Percentiles rank a stretch among this genome's conserved stretches.
These are phyloP conservation scores for Graphilbum fragrans DNA, from an alignment of 2,329 filamentous ascomycete species.

Conservation along the genomic window DNA sequence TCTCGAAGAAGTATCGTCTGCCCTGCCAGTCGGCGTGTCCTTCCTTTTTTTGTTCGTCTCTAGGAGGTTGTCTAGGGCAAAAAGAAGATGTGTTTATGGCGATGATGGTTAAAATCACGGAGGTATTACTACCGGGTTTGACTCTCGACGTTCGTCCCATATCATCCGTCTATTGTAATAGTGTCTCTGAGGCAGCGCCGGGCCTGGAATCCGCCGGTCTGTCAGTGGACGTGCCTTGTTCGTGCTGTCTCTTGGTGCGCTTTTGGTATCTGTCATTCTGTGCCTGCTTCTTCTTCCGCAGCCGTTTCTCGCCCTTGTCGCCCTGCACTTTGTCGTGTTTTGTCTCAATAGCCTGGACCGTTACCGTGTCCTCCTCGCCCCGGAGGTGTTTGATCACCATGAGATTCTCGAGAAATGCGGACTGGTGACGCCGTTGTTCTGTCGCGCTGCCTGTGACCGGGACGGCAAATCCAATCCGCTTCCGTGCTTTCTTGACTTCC, in stretches of 20 bases:
- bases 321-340: constrained; percentile 4
- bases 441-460: constrained; percentile 9
- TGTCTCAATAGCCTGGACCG: constrained; percentile 11
- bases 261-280: constrained; percentile 2
- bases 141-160: too few relatives aligned
- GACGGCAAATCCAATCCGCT: constrained; percentile 9
- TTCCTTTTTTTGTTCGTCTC: too few relatives aligned
- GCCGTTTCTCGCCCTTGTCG: constrained; percentile 6
- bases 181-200: too few relatives aligned
- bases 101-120: too few relatives aligned
- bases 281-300: background rate
- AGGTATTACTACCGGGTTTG: too few relatives aligned
- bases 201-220: too few relatives aligned
- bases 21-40: too few relatives aligned
- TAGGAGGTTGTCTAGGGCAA: too few relatives aligned
- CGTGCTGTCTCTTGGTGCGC: background rate
- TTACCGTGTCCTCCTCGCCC: constrained; percentile 13
- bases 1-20: too few relatives aligned
- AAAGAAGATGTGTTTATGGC: too few relatives aligned
- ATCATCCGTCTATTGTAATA: too few relatives aligned
- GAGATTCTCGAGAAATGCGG: constrained; percentile 11
- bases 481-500: constrained; percentile 1
- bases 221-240: too few relatives aligned
- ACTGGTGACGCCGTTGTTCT: constrained; percentile 10
- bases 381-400: constrained; percentile 12